These are phyloP conservation scores for Ceratobasidium sp. DNA, from an alignment of 1,284 basidiomycete species.

Conservation along the genomic window DNA sequence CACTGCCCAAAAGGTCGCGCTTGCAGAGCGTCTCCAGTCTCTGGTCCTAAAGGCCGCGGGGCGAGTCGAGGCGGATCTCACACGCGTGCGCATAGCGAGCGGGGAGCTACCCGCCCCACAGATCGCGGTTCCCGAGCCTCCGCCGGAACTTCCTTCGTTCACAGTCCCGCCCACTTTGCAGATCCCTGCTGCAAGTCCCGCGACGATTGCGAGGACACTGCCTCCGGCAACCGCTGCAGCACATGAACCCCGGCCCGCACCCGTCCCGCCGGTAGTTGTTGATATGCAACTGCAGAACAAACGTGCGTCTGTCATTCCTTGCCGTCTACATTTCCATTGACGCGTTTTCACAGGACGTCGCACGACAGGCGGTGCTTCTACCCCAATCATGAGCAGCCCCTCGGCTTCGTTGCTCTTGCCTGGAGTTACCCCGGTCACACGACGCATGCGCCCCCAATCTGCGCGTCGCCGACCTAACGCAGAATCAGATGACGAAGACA, in stretches of 20 bases:
- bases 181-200: constrained; percentile 45
- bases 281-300: constrained; percentile 33
- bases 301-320: not conserved
- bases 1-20: constrained; percentile 64
- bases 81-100: constrained; percentile 61
- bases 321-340: not conserved
- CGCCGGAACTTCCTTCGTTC: constrained; percentile 43
- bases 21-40: constrained; percentile 66
- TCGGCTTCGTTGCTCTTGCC: constrained; percentile 50
- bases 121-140: constrained; percentile 49
- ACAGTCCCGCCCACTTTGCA: constrained; percentile 42
- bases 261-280: not conserved
- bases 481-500: constrained; percentile 63
- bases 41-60: constrained; percentile 65
- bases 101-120: constrained; percentile 53
- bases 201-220: constrained; percentile 28
- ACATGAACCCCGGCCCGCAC: constrained; percentile 30
- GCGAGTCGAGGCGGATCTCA: constrained; percentile 67
- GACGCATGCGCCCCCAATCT: constrained; percentile 40
- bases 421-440: constrained; percentile 17
- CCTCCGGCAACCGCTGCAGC: constrained; percentile 27
- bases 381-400: constrained; percentile 58
- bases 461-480: constrained; percentile 55
- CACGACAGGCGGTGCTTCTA: constrained; percentile 55
- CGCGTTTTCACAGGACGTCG: constrained; percentile 51